Percentiles rank a stretch among this genome's conserved stretches.
phyloP scores from a whole-genome alignment of 306 rosid genomes.

The Sindora glabra region DNA sequence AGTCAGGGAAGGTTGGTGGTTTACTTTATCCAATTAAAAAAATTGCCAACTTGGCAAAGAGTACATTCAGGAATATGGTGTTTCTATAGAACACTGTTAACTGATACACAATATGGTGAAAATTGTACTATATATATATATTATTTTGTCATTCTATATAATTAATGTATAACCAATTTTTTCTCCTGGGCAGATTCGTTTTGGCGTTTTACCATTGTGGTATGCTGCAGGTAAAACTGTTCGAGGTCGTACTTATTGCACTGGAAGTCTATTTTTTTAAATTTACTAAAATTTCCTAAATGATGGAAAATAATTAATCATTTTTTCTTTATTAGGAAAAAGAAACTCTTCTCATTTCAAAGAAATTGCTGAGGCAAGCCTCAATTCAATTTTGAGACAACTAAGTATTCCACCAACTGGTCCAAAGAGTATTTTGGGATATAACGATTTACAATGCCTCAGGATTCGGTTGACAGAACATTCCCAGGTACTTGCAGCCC shows the following conservation, averaged over 20 bases:
- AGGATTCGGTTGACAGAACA: constrained; percentile 63
- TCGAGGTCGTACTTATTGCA: constrained; percentile 15
- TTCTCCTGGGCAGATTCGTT: constrained; percentile 47
- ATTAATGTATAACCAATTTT: constrained; percentile 7
- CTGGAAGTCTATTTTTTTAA: constrained; percentile 14
- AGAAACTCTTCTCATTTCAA: constrained; percentile 46
- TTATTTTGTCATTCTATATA: constrained; percentile 11
- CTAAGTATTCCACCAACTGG: constrained; percentile 24
- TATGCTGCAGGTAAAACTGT: constrained; percentile 64
- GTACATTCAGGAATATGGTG: neutral
- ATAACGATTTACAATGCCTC: constrained; percentile 36
- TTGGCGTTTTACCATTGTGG: constrained; percentile 72
- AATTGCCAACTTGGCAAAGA: neutral
- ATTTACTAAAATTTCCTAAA: constrained; percentile 23
- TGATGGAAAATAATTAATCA: constrained; percentile 24
- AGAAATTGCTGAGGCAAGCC: constrained; percentile 58
- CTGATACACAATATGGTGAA: neutral
- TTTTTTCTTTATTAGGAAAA: constrained; percentile 52
- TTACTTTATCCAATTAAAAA: neutral
- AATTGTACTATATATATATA: neutral
- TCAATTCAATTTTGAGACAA: constrained; percentile 51
- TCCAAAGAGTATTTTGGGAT: constrained; percentile 26
- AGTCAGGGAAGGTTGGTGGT: neutral
- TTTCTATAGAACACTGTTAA: neutral
- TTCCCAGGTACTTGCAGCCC: constrained; percentile 45